phyloP scores from a whole-genome alignment of 2,329 filamentous ascomycete genomes.

The Colletotrichum caudatum region DNA sequence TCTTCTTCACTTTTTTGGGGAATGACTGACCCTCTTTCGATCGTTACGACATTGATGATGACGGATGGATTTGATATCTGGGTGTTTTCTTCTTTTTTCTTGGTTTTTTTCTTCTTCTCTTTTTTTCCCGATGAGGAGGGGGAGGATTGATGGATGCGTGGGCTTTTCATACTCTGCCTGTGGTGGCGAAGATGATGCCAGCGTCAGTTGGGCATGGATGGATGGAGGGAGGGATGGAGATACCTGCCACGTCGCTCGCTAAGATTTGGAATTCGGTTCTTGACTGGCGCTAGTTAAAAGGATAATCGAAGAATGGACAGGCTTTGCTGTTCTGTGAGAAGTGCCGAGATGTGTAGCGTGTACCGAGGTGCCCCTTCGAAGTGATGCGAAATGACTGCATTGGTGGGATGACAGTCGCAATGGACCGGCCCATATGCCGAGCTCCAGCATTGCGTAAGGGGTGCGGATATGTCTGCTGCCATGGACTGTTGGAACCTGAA shows the following conservation, averaged over 20 bases:
- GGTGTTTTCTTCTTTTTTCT: background rate
- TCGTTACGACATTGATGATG: constrained; percentile 42
- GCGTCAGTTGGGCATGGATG: background rate
- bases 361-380: background rate
- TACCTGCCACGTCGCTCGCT: constrained; percentile 32
- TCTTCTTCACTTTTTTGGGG: background rate
- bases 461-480: no score
- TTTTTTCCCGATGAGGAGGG: background rate
- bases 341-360: background rate
- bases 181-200: background rate
- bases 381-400: background rate
- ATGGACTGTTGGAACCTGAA: no score
- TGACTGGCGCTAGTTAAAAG: constrained; percentile 36
- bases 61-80: constrained; percentile 27
- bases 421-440: no score
- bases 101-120: background rate
- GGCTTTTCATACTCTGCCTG: background rate
- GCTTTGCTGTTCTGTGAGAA: constrained; percentile 19
- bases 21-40: constrained; percentile 41
- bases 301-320: constrained; percentile 34
- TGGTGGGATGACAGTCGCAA: background rate
- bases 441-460: no score
- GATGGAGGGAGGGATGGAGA: background rate
- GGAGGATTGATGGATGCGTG: background rate
- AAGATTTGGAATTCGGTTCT: constrained; percentile 19